These are phyloP conservation scores for Stipa capillata DNA, from an alignment of 176 grass and related monocot genomes.

Conservation along the genomic window DNA sequence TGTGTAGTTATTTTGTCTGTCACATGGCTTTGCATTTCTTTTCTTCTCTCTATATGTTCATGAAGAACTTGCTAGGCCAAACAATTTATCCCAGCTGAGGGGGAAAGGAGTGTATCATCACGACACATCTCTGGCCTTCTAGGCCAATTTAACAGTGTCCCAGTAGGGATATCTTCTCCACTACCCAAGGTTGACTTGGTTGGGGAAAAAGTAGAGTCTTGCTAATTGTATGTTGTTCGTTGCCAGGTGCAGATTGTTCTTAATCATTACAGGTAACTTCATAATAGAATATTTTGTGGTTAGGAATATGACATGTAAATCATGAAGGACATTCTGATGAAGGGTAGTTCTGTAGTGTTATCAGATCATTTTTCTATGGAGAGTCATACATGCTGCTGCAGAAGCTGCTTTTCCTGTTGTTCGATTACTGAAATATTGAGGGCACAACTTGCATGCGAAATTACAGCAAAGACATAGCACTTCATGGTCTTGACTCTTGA, in stretches of 20 bases:
- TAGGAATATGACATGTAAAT: neutral
- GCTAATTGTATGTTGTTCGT: neutral
- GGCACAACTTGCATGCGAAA: neutral
- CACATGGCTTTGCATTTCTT: slow-evolving; percentile 7
- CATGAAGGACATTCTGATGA: neutral
- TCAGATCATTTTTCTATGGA: neutral
- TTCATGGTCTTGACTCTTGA: neutral
- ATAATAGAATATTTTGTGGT: neutral
- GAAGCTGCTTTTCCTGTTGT: neutral
- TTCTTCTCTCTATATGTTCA: slow-evolving; percentile 9
- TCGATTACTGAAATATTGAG: neutral
- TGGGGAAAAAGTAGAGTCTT: neutral
- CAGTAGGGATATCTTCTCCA: neutral
- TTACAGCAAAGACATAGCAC: neutral
- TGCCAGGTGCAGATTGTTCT: neutral
- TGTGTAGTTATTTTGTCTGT: slow-evolving; percentile 17
- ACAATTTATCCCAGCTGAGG: neutral
- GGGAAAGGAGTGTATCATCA: neutral
- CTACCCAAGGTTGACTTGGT: neutral
- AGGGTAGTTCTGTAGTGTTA: neutral
- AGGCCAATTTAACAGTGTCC: slow-evolving; percentile 4
- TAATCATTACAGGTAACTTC: neutral
- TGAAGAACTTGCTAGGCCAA: slow-evolving; percentile 7
- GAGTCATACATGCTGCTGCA: neutral
- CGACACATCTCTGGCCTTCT: neutral